Evolutionary conservation across 495 filamentous ascomycete genomes (phyloP).

Genomic region (Parmelia sp.): DNA sequence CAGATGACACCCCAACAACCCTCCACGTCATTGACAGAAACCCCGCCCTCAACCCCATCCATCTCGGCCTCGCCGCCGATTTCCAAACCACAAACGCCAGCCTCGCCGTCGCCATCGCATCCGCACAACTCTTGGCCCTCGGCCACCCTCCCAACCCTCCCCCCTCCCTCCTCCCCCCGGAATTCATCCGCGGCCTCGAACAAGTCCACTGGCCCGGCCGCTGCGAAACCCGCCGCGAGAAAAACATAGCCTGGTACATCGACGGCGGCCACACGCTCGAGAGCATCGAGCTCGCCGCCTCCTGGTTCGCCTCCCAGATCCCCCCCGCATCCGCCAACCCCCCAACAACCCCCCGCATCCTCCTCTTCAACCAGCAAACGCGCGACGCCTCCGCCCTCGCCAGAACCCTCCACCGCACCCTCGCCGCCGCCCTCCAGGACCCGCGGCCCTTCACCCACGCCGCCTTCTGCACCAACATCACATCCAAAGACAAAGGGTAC

Average conservation of each 20-base stretch:
- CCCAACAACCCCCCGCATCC: conserved; percentile 40
- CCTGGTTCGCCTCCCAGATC: conserved; percentile 68
- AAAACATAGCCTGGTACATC: conserved; percentile 73
- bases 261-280: conserved; percentile 91
- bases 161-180: conserved; percentile 59
- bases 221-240: conserved; percentile 69
- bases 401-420: conserved; percentile 57
- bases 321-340: too few relatives aligned
- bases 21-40: conserved; percentile 52
- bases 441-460: conserved; percentile 62
- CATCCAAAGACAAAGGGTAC: conserved; percentile 64
- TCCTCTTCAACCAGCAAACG: conserved; percentile 96
- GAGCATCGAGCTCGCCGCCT: conserved; percentile 68
- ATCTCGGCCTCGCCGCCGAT: conserved; percentile 66
- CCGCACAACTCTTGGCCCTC: conserved; percentile 33
- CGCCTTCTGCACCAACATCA: conserved; percentile 85
- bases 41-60: conserved; percentile 55
- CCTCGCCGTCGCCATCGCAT: conserved; percentile 70
- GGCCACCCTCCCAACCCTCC: too few relatives aligned
- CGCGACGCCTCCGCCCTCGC: conserved; percentile 64
- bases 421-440: conserved; percentile 50
- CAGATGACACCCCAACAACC: conserved; percentile 55
- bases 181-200: conserved; percentile 71
- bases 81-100: conserved; percentile 88
- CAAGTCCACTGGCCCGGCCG: conserved; percentile 70